phyloP scores from a whole-genome alignment of 108 stramenopile species.

The Discostella stelligeroides region DNA sequence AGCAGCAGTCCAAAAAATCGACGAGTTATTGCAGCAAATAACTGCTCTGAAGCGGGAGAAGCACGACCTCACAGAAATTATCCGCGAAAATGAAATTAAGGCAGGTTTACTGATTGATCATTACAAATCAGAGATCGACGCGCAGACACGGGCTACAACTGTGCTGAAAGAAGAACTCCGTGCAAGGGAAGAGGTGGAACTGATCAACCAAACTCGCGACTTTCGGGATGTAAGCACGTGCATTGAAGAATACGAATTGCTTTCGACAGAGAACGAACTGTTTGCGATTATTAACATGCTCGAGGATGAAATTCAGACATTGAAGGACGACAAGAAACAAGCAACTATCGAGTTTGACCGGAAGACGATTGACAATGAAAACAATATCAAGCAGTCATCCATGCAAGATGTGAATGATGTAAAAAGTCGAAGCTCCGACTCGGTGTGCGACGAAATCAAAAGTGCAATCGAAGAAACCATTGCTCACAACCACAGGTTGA shows the following conservation, averaged over 20 bases:
- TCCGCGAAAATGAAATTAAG: slow-evolving; percentile 26
- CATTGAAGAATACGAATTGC: slow-evolving; percentile 22
- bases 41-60: slow-evolving; percentile 20
- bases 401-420: slow-evolving; percentile 15
- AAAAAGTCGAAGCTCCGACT: slow-evolving; percentile 9
- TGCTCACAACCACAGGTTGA: slow-evolving; percentile 24
- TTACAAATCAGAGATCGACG: slow-evolving; percentile 27
- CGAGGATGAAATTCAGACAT: slow-evolving; percentile 30
- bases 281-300: slow-evolving; percentile 16
- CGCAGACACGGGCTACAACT: slow-evolving; percentile 1
- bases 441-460: slow-evolving; percentile 24
- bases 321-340: slow-evolving; percentile 18
- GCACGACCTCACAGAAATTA: slow-evolving; percentile 12
- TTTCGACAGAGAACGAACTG: slow-evolving; percentile 25
- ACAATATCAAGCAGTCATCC: slow-evolving; percentile 24
- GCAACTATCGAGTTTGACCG: slow-evolving; percentile 15
- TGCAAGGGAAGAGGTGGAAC: slow-evolving; percentile 2
- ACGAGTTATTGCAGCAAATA: slow-evolving; percentile 22
- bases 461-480: slow-evolving; percentile 17
- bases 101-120: slow-evolving; percentile 12
- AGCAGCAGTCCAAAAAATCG: slow-evolving; percentile 26
- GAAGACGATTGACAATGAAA: slow-evolving; percentile 25
- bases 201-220: neutral
- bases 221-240: slow-evolving; percentile 25
- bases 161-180: slow-evolving; percentile 18